These are phyloP conservation scores for Serendipita sp. DNA, from an alignment of 768 basidiomycete genomes.

Conservation along the genomic window DNA sequence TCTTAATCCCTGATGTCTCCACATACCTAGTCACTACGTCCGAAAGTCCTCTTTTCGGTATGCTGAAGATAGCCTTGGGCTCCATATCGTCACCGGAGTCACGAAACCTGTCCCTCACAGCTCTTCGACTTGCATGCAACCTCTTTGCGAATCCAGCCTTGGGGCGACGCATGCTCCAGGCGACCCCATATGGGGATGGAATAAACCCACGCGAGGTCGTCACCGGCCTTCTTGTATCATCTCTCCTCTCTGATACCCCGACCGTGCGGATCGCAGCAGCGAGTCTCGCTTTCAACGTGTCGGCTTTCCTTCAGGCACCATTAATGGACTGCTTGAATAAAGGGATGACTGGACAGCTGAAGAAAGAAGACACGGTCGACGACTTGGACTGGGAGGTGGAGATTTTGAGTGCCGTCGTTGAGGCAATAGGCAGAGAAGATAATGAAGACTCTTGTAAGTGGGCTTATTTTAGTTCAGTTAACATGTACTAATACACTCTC, in stretches of 20 bases:
- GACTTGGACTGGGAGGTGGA: conserved; percentile 75
- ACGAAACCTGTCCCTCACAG: conserved; percentile 46
- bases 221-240: conserved; percentile 43
- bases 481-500: not conserved
- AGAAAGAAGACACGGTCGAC: conserved; percentile 19
- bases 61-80: conserved; percentile 18
- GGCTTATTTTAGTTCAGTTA: not conserved
- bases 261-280: conserved; percentile 63
- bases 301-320: conserved; percentile 45
- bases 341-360: conserved; percentile 10
- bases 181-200: conserved; percentile 14
- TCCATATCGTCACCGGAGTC: conserved; percentile 15
- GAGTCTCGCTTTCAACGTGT: conserved; percentile 62
- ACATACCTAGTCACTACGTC: conserved; percentile 23
- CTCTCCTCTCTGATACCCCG: conserved; percentile 51
- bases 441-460: conserved; percentile 69
- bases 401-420: conserved; percentile 64
- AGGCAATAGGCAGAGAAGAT: conserved; percentile 54
- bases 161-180: conserved; percentile 24
- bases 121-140: conserved; percentile 54
- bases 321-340: conserved; percentile 30
- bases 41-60: conserved; percentile 26
- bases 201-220: conserved; percentile 22
- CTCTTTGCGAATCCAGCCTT: conserved; percentile 33
- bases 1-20: conserved; percentile 45